Conservation (phyloP, 176 grass and related monocot genomes). For the Bromus sterilis region DNA sequence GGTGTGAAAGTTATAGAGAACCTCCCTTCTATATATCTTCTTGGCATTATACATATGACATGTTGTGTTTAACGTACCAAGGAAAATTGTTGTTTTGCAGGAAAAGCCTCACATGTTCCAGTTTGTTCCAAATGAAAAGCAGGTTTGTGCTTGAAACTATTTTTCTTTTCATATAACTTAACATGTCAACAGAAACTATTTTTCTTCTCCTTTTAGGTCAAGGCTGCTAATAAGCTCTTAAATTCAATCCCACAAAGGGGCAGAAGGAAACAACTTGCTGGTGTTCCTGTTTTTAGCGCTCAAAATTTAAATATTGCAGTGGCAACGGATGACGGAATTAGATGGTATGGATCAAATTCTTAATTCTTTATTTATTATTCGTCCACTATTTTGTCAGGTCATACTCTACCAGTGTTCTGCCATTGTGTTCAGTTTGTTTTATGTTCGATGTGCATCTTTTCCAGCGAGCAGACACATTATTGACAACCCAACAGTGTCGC, state of each 20-base stretch:
- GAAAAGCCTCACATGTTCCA: conserved; percentile 97
- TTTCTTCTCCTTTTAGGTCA: conserved; percentile 48
- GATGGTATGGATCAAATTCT: conserved; percentile 59
- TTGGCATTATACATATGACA: not conserved
- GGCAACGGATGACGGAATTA: conserved; percentile 88
- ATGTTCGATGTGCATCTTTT: not conserved
- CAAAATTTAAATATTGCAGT: conserved; percentile 97
- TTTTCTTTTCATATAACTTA: conserved; percentile 15
- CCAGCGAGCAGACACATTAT: not conserved
- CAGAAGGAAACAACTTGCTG: conserved; percentile 62
- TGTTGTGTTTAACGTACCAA: not conserved
- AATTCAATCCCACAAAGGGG: conserved; percentile 59
- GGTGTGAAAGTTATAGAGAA: not conserved
- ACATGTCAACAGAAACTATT: conserved; percentile 1
- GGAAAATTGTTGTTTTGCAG: conserved; percentile 40
- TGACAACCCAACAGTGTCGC: not conserved
- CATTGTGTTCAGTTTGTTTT: not conserved
- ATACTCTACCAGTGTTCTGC: not conserved
- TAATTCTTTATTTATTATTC: not conserved
- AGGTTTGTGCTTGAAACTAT: conserved; percentile 44
- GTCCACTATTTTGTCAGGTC: not conserved
- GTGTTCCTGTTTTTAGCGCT: conserved; percentile 86
- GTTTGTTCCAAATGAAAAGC: conserved; percentile 89
- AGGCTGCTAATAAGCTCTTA: conserved; percentile 76
- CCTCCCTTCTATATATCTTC: not conserved